Evolutionary conservation across 768 basidiomycete genomes (phyloP).

Genomic region (Cyclocybe cylindracea): DNA sequence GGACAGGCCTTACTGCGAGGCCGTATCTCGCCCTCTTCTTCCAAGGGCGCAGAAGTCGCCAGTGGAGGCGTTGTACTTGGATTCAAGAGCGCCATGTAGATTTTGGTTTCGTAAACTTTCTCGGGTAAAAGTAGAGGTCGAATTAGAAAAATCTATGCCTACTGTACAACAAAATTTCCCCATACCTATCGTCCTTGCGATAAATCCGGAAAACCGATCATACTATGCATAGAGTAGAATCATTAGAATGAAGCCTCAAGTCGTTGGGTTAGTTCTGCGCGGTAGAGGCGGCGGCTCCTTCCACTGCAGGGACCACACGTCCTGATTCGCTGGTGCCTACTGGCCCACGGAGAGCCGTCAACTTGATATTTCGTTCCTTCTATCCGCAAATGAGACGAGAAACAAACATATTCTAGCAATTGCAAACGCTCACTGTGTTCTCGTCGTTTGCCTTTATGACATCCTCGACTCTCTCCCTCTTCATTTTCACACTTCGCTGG

Average conservation of each 20-base stretch:
- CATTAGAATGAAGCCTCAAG: too few relatives aligned
- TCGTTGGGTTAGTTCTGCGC: neutral
- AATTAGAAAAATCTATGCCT: too few relatives aligned
- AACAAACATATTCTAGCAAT: too few relatives aligned
- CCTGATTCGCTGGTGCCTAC: neutral
- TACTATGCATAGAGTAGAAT: neutral
- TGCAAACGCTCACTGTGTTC: too few relatives aligned
- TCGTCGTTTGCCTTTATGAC: too few relatives aligned
- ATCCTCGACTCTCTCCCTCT: too few relatives aligned
- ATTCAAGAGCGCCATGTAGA: conserved; percentile 20
- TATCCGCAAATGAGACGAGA: neutral
- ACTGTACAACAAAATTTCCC: too few relatives aligned
- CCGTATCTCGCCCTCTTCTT: conserved; percentile 1
- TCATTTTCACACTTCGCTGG: too few relatives aligned
- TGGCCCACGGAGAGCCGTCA: conserved; percentile 1
- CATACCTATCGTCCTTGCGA: neutral
- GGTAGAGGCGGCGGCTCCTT: neutral
- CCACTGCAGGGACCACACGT: neutral
- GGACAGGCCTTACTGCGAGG: conserved; percentile 32
- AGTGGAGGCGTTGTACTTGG: conserved; percentile 15
- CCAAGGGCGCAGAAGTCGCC: conserved; percentile 7
- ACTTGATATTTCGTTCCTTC: neutral
- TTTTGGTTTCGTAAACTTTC: neutral
- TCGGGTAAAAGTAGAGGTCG: neutral
- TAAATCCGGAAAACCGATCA: neutral